These are phyloP conservation scores for Tardiomyces blankii DNA, from an alignment of 1,139 yeast genomes.

Conservation along the genomic window DNA sequence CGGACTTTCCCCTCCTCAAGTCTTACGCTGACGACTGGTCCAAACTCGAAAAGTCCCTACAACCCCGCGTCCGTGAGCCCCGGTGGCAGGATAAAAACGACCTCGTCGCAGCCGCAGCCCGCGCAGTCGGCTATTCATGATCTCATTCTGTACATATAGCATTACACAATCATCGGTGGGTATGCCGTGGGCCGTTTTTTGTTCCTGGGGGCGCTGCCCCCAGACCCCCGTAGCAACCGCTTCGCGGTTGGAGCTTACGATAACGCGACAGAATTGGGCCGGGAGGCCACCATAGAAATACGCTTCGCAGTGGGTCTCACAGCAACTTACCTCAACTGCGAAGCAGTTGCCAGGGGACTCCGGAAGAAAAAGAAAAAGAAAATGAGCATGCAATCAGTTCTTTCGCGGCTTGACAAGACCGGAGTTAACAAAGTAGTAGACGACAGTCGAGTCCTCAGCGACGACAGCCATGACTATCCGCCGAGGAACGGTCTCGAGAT, in stretches of 20 bases:
- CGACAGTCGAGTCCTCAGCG: constrained; percentile 56
- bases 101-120: neutral
- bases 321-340: too few species aligned
- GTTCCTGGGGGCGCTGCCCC: too few species aligned
- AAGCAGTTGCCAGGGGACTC: too few species aligned
- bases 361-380: too few species aligned
- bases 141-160: neutral
- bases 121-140: neutral
- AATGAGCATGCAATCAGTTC: constrained; percentile 22
- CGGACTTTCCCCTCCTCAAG: constrained; percentile 1
- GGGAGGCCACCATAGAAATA: too few species aligned
- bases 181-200: too few species aligned
- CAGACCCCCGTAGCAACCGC: too few species aligned
- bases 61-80: neutral
- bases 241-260: too few species aligned
- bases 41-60: neutral
- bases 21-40: constrained; percentile 3
- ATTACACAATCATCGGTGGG: too few species aligned
- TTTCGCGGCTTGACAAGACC: constrained; percentile 52
- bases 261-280: too few species aligned
- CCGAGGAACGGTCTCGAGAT: constrained; percentile 21
- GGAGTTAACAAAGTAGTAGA: constrained; percentile 51
- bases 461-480: constrained; percentile 45
- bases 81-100: neutral
- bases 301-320: too few species aligned